Percentiles rank a stretch among this genome's conserved stretches.
phyloP scores from a whole-genome alignment of 2,329 filamentous ascomycete genomes.

The Chrysosporium keratinophilum region DNA sequence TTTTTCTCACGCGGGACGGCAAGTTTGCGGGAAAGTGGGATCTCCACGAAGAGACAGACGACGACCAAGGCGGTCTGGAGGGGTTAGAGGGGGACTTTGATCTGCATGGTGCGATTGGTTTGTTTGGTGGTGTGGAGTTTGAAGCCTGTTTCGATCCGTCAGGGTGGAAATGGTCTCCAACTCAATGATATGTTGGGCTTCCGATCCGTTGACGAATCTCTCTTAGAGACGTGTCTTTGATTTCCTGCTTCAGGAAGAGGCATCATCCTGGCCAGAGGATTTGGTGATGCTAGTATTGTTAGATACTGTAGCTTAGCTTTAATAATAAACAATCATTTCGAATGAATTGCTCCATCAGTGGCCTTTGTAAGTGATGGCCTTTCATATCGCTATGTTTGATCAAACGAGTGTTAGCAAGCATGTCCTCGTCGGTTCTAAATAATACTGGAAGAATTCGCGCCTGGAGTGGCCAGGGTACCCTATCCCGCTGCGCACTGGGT shows the following conservation, averaged over 20 bases:
- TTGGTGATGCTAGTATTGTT: no score
- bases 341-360: no score
- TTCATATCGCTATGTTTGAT: not conserved
- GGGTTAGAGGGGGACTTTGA: constrained; percentile 59
- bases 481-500: no score
- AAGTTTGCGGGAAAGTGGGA: constrained; percentile 45
- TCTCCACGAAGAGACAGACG: constrained; percentile 50
- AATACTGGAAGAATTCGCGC: no score
- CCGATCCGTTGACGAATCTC: not conserved
- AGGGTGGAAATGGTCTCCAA: constrained; percentile 38
- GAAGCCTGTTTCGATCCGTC: constrained; percentile 44
- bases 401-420: not conserved
- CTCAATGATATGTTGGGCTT: not conserved
- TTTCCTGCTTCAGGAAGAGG: no score
- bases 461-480: no score
- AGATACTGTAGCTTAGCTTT: no score
- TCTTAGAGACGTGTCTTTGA: no score
- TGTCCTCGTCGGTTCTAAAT: not conserved
- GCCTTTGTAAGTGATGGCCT: no score
- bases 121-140: constrained; percentile 54
- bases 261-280: no score
- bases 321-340: no score
- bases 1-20: constrained; percentile 53
- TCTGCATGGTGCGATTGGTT: constrained; percentile 49
- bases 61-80: constrained; percentile 49